Evolutionary conservation across 2,329 filamentous ascomycete genomes (phyloP).

Genomic region (Tolypocladium paradoxum): DNA sequence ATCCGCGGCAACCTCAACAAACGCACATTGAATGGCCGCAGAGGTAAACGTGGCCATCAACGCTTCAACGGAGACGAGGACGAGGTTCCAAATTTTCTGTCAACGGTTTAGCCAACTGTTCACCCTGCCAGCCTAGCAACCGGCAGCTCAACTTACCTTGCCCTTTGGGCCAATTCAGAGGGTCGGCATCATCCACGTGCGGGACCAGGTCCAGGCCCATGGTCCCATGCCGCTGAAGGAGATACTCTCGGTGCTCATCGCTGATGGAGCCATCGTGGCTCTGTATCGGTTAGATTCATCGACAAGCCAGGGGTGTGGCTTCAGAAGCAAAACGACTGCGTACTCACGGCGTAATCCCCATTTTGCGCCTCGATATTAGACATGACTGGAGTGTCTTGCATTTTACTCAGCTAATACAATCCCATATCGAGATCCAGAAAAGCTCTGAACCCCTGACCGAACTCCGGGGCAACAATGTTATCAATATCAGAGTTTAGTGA

Average conservation of each 20-base stretch:
- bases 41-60: constrained; percentile 47
- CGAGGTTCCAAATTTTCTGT: constrained; percentile 40
- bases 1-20: constrained; percentile 39
- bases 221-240: constrained; percentile 5
- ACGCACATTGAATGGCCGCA: constrained; percentile 42
- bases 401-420: background rate
- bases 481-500: background rate
- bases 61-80: constrained; percentile 45
- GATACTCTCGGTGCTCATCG: constrained; percentile 5
- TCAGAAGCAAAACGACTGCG: too few species aligned
- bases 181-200: constrained; percentile 5
- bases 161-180: constrained; percentile 7
- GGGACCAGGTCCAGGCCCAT: constrained; percentile 6
- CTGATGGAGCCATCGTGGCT: background rate
- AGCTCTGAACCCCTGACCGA: background rate
- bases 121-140: background rate
- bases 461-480: background rate
- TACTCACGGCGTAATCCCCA: background rate
- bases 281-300: background rate
- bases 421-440: background rate
- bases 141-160: constrained; percentile 1
- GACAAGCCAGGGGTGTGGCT: too few species aligned
- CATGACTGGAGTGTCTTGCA: background rate
- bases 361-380: background rate
- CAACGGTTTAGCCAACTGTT: background rate